Conservation (phyloP, 140 eudicot genomes). For the Anethum foeniculum region DNA sequence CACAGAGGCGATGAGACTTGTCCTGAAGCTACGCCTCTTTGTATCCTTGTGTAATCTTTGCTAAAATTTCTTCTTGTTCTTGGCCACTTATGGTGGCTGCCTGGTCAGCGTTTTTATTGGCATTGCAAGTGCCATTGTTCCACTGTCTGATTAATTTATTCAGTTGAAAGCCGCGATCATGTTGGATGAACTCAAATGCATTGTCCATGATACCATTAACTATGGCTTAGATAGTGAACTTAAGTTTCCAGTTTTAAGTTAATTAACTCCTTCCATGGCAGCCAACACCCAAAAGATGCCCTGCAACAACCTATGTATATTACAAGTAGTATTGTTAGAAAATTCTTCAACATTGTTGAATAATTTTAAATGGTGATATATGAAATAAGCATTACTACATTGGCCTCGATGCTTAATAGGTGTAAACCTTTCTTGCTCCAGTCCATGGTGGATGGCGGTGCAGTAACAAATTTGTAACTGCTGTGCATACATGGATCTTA, state of each 20-base stretch:
- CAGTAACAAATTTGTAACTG: not conserved
- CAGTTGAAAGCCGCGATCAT: not conserved
- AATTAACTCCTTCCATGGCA: not conserved
- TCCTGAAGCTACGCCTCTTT: not conserved
- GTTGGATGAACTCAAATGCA: not conserved
- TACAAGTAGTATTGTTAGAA: not conserved
- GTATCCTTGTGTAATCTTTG: not conserved
- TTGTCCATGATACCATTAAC: not conserved
- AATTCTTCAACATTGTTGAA: no score
- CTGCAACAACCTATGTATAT: not conserved
- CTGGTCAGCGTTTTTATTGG: not conserved
- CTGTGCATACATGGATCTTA: no score
- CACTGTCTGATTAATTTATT: not conserved
- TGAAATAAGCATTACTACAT: not conserved
- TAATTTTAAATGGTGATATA: not conserved
- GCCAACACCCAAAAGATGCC: not conserved
- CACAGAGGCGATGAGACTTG: not conserved
- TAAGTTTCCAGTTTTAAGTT: not conserved
- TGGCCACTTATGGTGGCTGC: not conserved
- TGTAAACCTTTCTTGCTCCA: not conserved
- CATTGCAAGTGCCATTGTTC: not conserved
- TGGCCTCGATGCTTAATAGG: not conserved
- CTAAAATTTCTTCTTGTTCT: no score
- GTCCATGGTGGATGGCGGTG: not conserved
- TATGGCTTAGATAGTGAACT: not conserved